Evolutionary conservation across 106 monocot species (phyloP).

Genomic region (Dioscorea dumetorum): DNA sequence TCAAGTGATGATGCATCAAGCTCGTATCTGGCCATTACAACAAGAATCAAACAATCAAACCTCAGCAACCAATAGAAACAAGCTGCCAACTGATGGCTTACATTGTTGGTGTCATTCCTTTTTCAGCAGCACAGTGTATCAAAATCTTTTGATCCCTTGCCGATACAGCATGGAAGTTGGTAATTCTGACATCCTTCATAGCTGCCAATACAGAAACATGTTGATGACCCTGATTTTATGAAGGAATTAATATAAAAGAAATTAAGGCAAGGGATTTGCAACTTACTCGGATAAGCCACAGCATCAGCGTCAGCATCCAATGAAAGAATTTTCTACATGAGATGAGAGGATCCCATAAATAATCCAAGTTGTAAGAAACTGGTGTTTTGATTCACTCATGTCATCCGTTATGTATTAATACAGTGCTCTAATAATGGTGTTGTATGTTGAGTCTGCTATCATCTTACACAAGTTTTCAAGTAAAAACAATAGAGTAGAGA

Average conservation of each 20-base stretch:
- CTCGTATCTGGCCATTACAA: constrained; percentile 20
- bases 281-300: constrained; percentile 36
- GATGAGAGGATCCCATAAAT: no score
- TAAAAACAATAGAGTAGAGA: no score
- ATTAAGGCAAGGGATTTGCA: neutral
- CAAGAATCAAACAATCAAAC: neutral
- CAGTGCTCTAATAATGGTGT: no score
- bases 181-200: constrained; percentile 17
- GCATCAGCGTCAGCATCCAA: constrained; percentile 25
- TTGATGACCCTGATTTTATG: neutral
- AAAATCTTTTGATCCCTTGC: constrained; percentile 36
- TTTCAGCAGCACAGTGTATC: constrained; percentile 26
- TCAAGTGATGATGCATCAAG: constrained; percentile 52
- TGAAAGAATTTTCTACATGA: constrained; percentile 32
- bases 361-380: no score
- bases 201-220: constrained; percentile 19
- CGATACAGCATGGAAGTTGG: constrained; percentile 17
- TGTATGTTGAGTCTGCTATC: no score
- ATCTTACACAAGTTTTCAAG: no score
- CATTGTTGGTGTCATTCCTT: constrained; percentile 15
- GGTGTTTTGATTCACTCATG: no score
- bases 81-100: constrained; percentile 19
- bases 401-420: no score
- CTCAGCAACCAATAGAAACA: neutral
- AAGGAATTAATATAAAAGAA: neutral